A percentile compares a stretch with the other conserved stretches of the same genome.
Evolutionary conservation across 441 rosid species (phyloP).

Genomic region (Metrosideros polymorpha): DNA sequence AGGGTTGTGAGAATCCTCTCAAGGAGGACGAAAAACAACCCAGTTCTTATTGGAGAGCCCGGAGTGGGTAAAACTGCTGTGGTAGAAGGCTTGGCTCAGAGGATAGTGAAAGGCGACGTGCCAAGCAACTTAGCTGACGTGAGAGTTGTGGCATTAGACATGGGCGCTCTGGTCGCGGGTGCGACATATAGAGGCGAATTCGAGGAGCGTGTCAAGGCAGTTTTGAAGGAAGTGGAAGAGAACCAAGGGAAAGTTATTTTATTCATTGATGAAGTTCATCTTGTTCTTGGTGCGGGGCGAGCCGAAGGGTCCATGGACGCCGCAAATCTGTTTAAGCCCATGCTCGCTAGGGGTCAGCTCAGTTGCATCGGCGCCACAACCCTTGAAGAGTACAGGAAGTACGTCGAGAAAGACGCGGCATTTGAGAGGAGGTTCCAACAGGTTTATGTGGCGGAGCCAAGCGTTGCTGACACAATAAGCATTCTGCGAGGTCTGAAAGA

Average conservation of each 20-base stretch:
- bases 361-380: slow-evolving; percentile 94
- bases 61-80: slow-evolving; percentile 97
- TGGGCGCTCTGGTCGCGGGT: too few relatives aligned
- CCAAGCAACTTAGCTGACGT: too few relatives aligned
- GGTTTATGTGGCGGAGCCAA: slow-evolving; percentile 93
- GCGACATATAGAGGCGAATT: too few relatives aligned
- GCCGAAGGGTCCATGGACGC: slow-evolving; percentile 91
- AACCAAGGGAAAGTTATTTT: slow-evolving; percentile 79
- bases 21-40: slow-evolving; percentile 80
- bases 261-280: slow-evolving; percentile 84
- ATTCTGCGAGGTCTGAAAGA: slow-evolving; percentile 90
- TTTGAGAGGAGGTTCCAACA: slow-evolving; percentile 94
- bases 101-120: too few relatives aligned
- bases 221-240: too few relatives aligned
- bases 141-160: too few relatives aligned
- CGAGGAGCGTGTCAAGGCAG: too few relatives aligned
- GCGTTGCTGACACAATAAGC: slow-evolving; percentile 69
- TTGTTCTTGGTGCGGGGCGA: slow-evolving; percentile 79
- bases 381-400: slow-evolving; percentile 80
- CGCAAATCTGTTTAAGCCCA: slow-evolving; percentile 88
- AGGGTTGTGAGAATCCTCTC: slow-evolving; percentile 80
- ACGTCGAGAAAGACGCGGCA: slow-evolving; percentile 93
- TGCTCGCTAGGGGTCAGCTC: slow-evolving; percentile 97
- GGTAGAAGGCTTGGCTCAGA: slow-evolving; percentile 88
- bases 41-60: slow-evolving; percentile 88